These are phyloP conservation scores for Cnidoscolus chayamansa DNA, from an alignment of 441 rosid species.

Conservation along the genomic window DNA sequence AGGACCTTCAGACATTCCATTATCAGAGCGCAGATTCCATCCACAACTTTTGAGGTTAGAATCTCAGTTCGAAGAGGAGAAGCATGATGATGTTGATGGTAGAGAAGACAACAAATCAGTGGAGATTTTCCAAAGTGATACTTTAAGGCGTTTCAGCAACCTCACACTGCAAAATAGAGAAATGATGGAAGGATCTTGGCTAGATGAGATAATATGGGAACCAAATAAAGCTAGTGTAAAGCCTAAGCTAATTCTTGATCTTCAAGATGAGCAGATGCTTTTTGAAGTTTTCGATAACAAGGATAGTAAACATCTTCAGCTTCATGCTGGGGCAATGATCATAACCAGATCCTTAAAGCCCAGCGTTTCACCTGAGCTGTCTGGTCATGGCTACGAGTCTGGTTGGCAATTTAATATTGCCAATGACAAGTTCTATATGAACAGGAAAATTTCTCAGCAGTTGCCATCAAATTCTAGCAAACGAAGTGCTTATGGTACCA, in stretches of 20 bases:
- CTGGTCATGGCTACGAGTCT: constrained; percentile 45
- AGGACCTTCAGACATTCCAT: constrained; percentile 25
- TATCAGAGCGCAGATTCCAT: constrained; percentile 48
- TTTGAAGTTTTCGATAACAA: constrained; percentile 76
- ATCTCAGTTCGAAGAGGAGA: constrained; percentile 45
- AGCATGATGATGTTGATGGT: constrained; percentile 28
- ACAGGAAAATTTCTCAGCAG: constrained; percentile 84
- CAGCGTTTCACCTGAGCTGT: constrained; percentile 46
- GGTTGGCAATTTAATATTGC: constrained; percentile 93
- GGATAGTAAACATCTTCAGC: constrained; percentile 66
- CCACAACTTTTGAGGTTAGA: constrained; percentile 93
- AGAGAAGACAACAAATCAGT: constrained; percentile 31
- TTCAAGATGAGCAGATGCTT: constrained; percentile 95
- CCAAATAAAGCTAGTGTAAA: constrained; percentile 42
- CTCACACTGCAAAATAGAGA: constrained; percentile 55
- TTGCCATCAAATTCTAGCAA: constrained; percentile 75
- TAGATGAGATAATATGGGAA: constrained; percentile 84
- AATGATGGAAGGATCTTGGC: constrained; percentile 78
- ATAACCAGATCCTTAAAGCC: constrained; percentile 54
- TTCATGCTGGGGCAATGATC: constrained; percentile 96
- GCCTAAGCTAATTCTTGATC: constrained; percentile 88
- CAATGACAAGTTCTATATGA: constrained; percentile 88
- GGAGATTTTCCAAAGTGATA: constrained; percentile 42
- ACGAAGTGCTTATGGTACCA: constrained; percentile 66
- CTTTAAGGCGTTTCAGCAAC: constrained; percentile 49